Conservation (phyloP, 768 basidiomycete species). For the Pleurotus tuber-regium region DNA sequence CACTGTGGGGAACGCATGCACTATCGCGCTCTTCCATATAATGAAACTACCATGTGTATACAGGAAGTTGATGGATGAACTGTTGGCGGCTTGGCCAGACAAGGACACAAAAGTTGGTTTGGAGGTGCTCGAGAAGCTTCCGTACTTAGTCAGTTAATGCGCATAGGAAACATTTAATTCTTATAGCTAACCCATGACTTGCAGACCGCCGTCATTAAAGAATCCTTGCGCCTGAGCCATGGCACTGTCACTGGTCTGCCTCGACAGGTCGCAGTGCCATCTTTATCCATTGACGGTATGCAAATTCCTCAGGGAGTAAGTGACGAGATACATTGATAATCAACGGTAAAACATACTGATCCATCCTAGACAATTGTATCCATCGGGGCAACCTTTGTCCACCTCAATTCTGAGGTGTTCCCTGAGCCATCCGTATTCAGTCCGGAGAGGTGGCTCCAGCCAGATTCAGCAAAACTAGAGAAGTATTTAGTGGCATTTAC, state of each 20-base stretch:
- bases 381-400: slow-evolving; percentile 37
- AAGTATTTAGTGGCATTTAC: slow-evolving; percentile 3
- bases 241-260: slow-evolving; percentile 37
- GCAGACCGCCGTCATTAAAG: slow-evolving; percentile 48
- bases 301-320: slow-evolving; percentile 35
- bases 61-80: slow-evolving; percentile 26
- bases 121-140: slow-evolving; percentile 40
- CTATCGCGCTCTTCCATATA: slow-evolving; percentile 33
- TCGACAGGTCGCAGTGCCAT: slow-evolving; percentile 33
- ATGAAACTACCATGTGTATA: slow-evolving; percentile 28
- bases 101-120: slow-evolving; percentile 24
- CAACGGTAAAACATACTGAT: no score
- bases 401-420: slow-evolving; percentile 37
- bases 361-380: slow-evolving; percentile 42
- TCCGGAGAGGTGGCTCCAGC: slow-evolving; percentile 42
- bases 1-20: slow-evolving; percentile 39
- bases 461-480: slow-evolving; percentile 18
- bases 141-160: slow-evolving; percentile 47
- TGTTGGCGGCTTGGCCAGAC: slow-evolving; percentile 40
- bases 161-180: not conserved
- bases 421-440: slow-evolving; percentile 34
- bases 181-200: slow-evolving; percentile 3
- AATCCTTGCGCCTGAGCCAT: slow-evolving; percentile 39
- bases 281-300: slow-evolving; percentile 30
- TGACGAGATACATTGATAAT: no score